Conservation (phyloP, 2,329 filamentous ascomycete species). For the Grosmannia serpens region DNA sequence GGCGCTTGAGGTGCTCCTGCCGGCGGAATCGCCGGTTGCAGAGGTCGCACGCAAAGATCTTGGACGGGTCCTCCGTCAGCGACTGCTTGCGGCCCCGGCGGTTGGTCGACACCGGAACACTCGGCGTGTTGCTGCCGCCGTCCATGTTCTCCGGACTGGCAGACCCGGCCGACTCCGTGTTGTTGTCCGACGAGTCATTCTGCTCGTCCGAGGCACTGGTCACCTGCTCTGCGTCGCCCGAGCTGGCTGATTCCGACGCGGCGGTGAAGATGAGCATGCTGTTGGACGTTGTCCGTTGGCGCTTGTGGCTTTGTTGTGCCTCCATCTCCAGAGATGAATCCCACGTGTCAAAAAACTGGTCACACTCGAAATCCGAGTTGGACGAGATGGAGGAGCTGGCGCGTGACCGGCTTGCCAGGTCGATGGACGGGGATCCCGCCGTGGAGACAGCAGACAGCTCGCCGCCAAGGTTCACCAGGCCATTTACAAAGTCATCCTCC, state of each 20-base stretch:
- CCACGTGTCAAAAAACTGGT: conserved; percentile 60
- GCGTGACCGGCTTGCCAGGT: conserved; percentile 43
- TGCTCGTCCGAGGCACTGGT: conserved; percentile 3
- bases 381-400: conserved; percentile 59
- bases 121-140: conserved; percentile 18
- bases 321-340: conserved; percentile 40
- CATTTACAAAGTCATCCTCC: conserved; percentile 74
- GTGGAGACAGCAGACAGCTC: conserved; percentile 24
- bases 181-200: conserved; percentile 8
- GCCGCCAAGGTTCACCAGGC: conserved; percentile 55
- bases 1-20: conserved; percentile 96
- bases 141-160: conserved; percentile 22
- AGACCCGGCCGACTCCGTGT: conserved; percentile 19
- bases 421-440: conserved; percentile 22
- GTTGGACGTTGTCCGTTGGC: conserved; percentile 34
- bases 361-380: conserved; percentile 52
- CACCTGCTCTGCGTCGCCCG: conserved; percentile 23
- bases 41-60: conserved; percentile 93
- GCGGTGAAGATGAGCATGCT: conserved; percentile 28
- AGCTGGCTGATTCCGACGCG: conserved; percentile 20
- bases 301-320: conserved; percentile 48
- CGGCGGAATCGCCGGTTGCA: conserved; percentile 96
- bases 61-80: conserved; percentile 90
- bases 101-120: conserved; percentile 52
- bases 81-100: conserved; percentile 98